Base-by-base conservation (phyloP, 2,329 filamentous ascomycete species). In the Colletotrichum cereale region DNA sequence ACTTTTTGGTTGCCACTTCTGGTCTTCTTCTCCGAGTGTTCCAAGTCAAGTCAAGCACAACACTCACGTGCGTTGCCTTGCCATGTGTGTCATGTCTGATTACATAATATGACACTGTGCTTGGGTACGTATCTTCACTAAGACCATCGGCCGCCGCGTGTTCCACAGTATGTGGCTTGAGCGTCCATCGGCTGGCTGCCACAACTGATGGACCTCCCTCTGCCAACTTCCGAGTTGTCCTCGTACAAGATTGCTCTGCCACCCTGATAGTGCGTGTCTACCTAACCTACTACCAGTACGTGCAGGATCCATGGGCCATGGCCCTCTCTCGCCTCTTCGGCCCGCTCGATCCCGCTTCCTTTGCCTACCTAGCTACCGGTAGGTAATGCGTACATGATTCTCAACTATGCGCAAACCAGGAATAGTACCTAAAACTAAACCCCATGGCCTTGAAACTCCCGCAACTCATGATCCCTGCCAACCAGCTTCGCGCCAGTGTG, bases 131-230 rank as follows among this genome's bases (percentile, higher is more conserved):
- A 47, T 12, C 21, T 6, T 18, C 5, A 2, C 7, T 7, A n/a
- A 44, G n/a, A 5, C 31, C 44, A 26, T 29, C 21, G 24, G 50
- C 52, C 26, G 31, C 62, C 24, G 62, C 62, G 31, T 65, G 18
- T 48, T 16, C 52, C 50, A 29, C 21, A n/a, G n/a, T n/a, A n/a
- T n/a, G 50, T 31, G 31, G 56, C 40, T 12, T 21, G 16, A 38
- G 61, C 61, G 26, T 65, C 42, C 34, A 65, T 65, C 52, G 66
- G 66, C 60, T 58, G 66, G 66, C 60, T 57, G 61, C 21, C 29
- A 24, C 10, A n/a, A 31, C 31, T 29, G 40, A 42, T 65, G 61
- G 66, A 68, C 66, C 66, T 58, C 8, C 24, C 47, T 18, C 47
- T 29, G 47, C 48, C 48, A 26, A 29, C 48, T 8, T 52, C 31